Evolutionary conservation across 176 grass and related monocot species (phyloP).

Genomic region (Avena atlantica): DNA sequence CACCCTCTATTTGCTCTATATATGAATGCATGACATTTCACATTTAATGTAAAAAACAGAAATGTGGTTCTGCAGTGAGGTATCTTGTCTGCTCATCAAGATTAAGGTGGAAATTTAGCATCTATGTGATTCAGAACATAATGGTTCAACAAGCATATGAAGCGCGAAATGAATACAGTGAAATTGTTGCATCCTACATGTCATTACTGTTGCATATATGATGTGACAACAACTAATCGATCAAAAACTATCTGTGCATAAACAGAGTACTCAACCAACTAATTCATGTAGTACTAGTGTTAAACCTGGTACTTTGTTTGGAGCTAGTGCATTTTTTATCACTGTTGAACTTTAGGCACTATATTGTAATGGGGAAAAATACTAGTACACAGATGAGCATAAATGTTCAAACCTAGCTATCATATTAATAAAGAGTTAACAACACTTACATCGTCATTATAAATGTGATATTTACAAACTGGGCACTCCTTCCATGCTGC

Average conservation of each 20-base stretch:
- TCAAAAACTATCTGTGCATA: neutral
- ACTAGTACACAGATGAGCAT: neutral
- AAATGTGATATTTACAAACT: slow-evolving; percentile 56
- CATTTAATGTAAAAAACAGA: neutral
- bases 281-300: neutral
- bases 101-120: neutral
- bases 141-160: neutral
- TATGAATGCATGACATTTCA: neutral
- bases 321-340: neutral
- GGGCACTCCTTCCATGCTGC: slow-evolving; percentile 61
- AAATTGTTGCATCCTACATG: neutral
- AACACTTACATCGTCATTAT: slow-evolving; percentile 71
- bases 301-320: neutral
- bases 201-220: neutral
- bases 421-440: neutral
- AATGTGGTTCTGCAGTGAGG: neutral
- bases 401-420: neutral
- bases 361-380: neutral
- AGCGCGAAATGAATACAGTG: neutral
- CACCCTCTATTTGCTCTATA: neutral
- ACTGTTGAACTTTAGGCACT: neutral
- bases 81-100: neutral
- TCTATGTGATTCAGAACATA: neutral
- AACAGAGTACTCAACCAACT: neutral
- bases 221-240: neutral